phyloP scores from a whole-genome alignment of 345 rosid species.

The Eutrema japonicum region DNA sequence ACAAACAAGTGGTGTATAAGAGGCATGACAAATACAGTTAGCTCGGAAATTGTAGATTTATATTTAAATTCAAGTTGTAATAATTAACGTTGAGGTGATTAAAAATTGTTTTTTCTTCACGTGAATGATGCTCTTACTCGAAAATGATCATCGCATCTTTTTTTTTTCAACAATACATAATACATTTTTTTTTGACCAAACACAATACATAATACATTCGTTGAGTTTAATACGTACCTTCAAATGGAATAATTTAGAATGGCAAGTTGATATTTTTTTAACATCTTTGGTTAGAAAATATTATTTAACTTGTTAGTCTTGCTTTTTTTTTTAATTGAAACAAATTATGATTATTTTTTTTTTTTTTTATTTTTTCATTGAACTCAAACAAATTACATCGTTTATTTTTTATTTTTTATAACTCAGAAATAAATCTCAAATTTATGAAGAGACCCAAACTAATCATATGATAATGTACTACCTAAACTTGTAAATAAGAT shows the following conservation, averaged over 20 bases:
- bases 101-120: background rate
- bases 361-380: too few relatives aligned
- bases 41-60: background rate
- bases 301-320: background rate
- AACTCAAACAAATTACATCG: too few relatives aligned
- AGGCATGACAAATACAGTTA: conserved; percentile 15
- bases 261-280: conserved; percentile 20
- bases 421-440: too few relatives aligned
- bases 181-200: too few relatives aligned
- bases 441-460: too few relatives aligned
- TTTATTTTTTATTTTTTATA: too few relatives aligned
- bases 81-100: background rate
- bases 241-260: conserved; percentile 10
- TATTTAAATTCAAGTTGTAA: conserved; percentile 6
- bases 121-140: conserved; percentile 21
- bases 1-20: conserved; percentile 24
- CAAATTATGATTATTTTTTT: too few relatives aligned
- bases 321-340: background rate
- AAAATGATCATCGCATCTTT: background rate
- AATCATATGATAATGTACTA: too few relatives aligned
- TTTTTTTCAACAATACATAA: background rate
- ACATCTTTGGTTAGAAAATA: too few relatives aligned
- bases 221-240: background rate
- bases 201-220: background rate
- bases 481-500: too few relatives aligned